Base-by-base conservation (phyloP, 352 stramenopile genomes). In the Pythium inflatum region DNA sequence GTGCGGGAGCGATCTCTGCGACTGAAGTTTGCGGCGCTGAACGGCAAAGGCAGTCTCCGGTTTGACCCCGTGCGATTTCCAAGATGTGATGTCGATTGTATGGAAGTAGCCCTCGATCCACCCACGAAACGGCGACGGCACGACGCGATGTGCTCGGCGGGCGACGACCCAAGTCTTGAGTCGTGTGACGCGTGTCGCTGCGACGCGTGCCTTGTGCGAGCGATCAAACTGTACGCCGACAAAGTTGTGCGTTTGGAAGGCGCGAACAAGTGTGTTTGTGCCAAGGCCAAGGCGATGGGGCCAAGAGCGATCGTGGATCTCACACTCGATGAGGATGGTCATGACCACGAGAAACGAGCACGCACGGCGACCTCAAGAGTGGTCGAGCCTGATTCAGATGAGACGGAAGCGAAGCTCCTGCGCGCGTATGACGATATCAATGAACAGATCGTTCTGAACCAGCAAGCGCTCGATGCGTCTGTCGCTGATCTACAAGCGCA, bases 391-490 rank as follows among this genome's bases (percentile, higher is more conserved):
- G n/a, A n/a, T n/a, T n/a, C n/a, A n/a, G n/a, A n/a, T n/a, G n/a
- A n/a, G n/a, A n/a, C 56, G 12, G 51, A n/a, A n/a, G n/a, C n/a
- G n/a, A n/a, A 64, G 46, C 53, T 70, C 25, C 40, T 36, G 4
- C 6, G 24, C 5, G 41, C 40, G 24, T 70, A 70, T 41, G 63
- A 70, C 33, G 9, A 14, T 12, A 31, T 70, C 14, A 70, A 64
- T 25, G 40, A 64, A 8, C 54, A 46, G 30, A 53, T 70, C 6
- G 36, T 30, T 7, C 18, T 50, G 22, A 87, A 88, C 55, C 76
- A 85, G 55, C 75, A 74, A 20, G 73, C 70, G 0, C 54, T 86
- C 34, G 71, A 74, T 49, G 71, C 80, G 34, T 78, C 61, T 43
- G 36, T 43, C n/a, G 72, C 36, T 77, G 18, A 38, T 36, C 66